Percentiles rank a stretch among this genome's conserved stretches.
Evolutionary conservation across 345 rosid genomes (phyloP).

Genomic region (Eucalyptus erythrocorys): DNA sequence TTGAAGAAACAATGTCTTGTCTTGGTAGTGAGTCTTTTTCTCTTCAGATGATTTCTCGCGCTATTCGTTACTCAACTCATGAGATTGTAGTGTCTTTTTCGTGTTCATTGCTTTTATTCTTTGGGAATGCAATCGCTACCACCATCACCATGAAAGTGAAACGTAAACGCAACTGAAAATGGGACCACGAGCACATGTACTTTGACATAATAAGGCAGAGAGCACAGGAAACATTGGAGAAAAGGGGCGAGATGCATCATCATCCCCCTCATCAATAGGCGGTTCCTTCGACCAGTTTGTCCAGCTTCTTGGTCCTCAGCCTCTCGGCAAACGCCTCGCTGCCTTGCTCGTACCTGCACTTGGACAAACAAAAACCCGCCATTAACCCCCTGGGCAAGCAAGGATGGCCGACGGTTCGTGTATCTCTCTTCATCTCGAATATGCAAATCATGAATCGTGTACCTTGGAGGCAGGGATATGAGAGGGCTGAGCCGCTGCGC

Average conservation of each 20-base stretch:
- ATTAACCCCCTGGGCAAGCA: background rate
- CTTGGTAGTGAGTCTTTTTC: background rate
- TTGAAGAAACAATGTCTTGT: background rate
- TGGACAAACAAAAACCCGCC: background rate
- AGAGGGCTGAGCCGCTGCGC: slow-evolving; percentile 51
- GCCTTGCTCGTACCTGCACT: slow-evolving; percentile 46
- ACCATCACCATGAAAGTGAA: background rate
- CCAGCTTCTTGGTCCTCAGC: slow-evolving; percentile 51
- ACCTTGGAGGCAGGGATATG: slow-evolving; percentile 60
- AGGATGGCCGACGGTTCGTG: background rate
- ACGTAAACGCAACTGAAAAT: background rate
- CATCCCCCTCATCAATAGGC: slow-evolving; percentile 11
- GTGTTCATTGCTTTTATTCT: background rate
- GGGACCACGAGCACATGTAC: background rate
- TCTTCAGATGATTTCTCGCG: background rate
- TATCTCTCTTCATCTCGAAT: background rate
- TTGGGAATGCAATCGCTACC: background rate
- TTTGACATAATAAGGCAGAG: background rate
- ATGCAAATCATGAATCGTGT: background rate
- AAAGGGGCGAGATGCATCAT: background rate
- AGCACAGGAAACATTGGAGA: background rate
- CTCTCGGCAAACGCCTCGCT: slow-evolving; percentile 47
- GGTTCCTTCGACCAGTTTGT: slow-evolving; percentile 51
- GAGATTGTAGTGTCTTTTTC: background rate
- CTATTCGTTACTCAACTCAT: background rate